phyloP scores from a whole-genome alignment of 139 green algal genomes.

The Auxenochlorella pyrenoidosa region DNA sequence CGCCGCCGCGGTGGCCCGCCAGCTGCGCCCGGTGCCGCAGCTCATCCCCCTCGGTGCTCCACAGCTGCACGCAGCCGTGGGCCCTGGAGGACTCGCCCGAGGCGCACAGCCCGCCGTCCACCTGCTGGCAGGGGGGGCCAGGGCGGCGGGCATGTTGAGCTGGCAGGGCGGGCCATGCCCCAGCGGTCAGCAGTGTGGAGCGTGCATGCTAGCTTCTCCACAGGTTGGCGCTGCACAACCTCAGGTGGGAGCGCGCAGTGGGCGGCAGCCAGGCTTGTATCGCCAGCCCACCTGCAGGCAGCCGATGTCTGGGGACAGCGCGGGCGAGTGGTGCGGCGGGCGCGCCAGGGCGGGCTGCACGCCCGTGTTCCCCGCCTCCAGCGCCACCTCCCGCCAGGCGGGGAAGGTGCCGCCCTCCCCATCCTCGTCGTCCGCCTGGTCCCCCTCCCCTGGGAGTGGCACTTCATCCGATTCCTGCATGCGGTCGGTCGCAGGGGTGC shows the following conservation, averaged over 20 bases:
- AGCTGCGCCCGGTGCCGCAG: neutral
- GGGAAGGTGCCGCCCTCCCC: neutral
- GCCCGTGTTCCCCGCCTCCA: neutral
- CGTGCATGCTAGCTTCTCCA: neutral
- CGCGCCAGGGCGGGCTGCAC: neutral
- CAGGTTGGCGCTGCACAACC: neutral
- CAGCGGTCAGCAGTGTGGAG: neutral
- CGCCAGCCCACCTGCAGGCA: neutral
- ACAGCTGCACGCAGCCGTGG: neutral
- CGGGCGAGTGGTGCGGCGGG: neutral
- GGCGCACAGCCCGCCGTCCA: slow-evolving; percentile 13
- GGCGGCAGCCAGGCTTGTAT: neutral
- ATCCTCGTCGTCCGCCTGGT: neutral
- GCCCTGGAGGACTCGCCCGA: neutral
- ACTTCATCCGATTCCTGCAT: neutral
- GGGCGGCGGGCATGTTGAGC: neutral
- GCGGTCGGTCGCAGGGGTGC: neutral
- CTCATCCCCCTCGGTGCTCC: neutral
- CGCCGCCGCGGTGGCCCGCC: neutral
- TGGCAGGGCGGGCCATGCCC: neutral
- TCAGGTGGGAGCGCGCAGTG: neutral
- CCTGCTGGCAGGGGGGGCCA: neutral
- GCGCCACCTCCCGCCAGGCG: neutral
- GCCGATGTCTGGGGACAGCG: neutral
- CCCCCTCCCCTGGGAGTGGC: neutral